Evolutionary conservation across 2,329 filamentous ascomycete genomes (phyloP).

Genomic region (Aschersonia sp.): DNA sequence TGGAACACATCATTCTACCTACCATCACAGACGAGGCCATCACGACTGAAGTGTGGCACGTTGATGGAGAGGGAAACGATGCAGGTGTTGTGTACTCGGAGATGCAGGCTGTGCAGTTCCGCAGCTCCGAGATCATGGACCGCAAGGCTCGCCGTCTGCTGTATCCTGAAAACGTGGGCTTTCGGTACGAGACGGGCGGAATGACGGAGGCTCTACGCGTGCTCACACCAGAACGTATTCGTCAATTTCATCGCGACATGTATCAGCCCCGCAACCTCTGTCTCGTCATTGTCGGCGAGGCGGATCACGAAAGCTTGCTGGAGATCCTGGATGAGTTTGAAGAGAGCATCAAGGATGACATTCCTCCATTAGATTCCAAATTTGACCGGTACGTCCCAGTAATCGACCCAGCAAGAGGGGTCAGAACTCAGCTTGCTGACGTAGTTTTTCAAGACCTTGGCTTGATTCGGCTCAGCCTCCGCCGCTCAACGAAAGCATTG

Average conservation of each 20-base stretch:
- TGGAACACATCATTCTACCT: conserved; percentile 85
- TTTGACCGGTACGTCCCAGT: conserved; percentile 46
- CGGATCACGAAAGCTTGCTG: conserved; percentile 68
- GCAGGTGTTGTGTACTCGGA: conserved; percentile 96
- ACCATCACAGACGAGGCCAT: conserved; percentile 87
- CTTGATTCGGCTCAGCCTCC: conserved; percentile 73
- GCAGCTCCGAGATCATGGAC: conserved; percentile 74
- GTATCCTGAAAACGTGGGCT: conserved; percentile 82
- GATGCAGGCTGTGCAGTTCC: conserved; percentile 93
- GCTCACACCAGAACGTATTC: conserved; percentile 76
- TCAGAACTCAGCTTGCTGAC: background rate
- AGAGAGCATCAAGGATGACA: conserved; percentile 65
- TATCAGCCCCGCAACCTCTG: conserved; percentile 95
- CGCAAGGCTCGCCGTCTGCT: conserved; percentile 63
- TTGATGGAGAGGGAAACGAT: conserved; percentile 87
- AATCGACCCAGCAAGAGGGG: background rate
- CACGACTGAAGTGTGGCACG: conserved; percentile 90
- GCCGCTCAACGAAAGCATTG: conserved; percentile 51
- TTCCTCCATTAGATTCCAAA: conserved; percentile 58
- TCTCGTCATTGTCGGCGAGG: conserved; percentile 80
- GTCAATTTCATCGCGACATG: conserved; percentile 92
- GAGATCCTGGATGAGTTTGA: conserved; percentile 79
- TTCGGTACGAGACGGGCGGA: conserved; percentile 94
- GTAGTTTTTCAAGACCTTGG: conserved; percentile 48
- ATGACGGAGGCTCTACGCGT: conserved; percentile 86